A percentile compares a stretch with the other conserved stretches of the same genome.
Conservation (phyloP, 805 yeast genomes). For the Wickerhamomyces queroliae region DNA sequence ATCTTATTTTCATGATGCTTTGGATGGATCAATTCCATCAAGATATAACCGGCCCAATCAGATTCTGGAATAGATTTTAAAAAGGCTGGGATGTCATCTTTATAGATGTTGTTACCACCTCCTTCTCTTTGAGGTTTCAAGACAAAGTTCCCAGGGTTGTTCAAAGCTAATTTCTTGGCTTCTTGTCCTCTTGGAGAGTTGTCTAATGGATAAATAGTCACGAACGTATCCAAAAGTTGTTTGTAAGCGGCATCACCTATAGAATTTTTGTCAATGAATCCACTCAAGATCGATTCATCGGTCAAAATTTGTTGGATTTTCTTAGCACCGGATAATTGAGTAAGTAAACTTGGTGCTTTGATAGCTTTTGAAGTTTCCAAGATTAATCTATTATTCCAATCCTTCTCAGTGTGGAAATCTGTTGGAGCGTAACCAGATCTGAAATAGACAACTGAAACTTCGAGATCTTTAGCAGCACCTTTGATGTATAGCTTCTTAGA, state of each 20-base stretch:
- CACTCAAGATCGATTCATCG: conserved; percentile 37
- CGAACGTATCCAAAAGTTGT: conserved; percentile 57
- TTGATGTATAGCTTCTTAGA: conserved; percentile 45
- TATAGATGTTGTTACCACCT: conserved; percentile 94
- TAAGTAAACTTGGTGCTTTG: conserved; percentile 84
- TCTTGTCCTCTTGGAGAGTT: conserved; percentile 50
- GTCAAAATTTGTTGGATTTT: conserved; percentile 90
- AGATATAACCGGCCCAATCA: conserved; percentile 86
- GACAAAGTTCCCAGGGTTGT: conserved; percentile 66
- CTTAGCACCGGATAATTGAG: conserved; percentile 90
- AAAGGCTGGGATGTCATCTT: conserved; percentile 76
- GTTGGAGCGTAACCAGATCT: conserved; percentile 85
- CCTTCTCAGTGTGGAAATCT: conserved; percentile 60
- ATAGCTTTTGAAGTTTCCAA: conserved; percentile 77
- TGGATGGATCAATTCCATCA: conserved; percentile 91
- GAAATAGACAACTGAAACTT: conserved; percentile 84
- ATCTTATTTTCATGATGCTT: conserved; percentile 64
- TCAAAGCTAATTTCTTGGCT: conserved; percentile 65
- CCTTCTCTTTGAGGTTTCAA: conserved; percentile 98
- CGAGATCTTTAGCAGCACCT: conserved; percentile 48
- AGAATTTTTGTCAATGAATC: conserved; percentile 32
- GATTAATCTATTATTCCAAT: conserved; percentile 73
- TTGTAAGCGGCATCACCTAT: conserved; percentile 21
- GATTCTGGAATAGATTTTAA: conserved; percentile 50
- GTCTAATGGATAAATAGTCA: conserved; percentile 83